A percentile compares a stretch with the other conserved stretches of the same genome.
Conservation (phyloP, 139 green algal species). For the Chlamydomonas schloesseri region DNA sequence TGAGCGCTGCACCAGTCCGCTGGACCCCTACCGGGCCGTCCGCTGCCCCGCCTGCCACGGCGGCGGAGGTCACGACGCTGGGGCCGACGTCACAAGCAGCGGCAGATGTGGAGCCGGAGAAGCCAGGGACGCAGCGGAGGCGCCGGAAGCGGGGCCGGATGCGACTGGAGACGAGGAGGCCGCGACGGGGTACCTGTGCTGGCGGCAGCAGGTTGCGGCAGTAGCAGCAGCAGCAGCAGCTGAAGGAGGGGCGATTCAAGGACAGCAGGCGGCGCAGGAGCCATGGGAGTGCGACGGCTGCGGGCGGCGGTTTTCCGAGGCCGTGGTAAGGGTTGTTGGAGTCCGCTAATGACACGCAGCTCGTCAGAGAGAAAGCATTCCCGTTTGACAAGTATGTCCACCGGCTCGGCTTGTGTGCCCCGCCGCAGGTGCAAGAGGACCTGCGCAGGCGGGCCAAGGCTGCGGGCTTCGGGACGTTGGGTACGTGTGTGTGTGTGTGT, state of each 20-base stretch:
- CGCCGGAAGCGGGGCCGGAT: neutral
- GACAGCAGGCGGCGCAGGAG: neutral
- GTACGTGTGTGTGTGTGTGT: no score
- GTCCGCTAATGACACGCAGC: no score
- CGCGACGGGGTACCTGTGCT: no score
- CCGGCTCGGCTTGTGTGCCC: no score
- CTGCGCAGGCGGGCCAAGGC: neutral
- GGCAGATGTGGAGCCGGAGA: neutral
- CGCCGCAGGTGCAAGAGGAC: neutral
- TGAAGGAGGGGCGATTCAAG: neutral
- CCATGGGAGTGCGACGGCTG: conserved; percentile 25
- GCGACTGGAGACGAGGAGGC: neutral
- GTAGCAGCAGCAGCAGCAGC: neutral
- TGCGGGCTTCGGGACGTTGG: no score
- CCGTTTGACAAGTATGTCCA: no score
- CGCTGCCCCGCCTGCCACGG: conserved; percentile 10
- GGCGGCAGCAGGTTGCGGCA: neutral
- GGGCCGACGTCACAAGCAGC: neutral
- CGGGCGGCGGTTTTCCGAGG: neutral
- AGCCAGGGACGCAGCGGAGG: neutral
- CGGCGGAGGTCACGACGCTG: neutral
- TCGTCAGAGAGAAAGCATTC: no score
- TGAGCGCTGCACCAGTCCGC: neutral
- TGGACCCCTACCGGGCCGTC: conserved; percentile 30
- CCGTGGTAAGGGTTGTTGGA: neutral